Conservation (phyloP, 2,329 filamentous ascomycete genomes). For the Phyllosticta paracitricarpa region DNA sequence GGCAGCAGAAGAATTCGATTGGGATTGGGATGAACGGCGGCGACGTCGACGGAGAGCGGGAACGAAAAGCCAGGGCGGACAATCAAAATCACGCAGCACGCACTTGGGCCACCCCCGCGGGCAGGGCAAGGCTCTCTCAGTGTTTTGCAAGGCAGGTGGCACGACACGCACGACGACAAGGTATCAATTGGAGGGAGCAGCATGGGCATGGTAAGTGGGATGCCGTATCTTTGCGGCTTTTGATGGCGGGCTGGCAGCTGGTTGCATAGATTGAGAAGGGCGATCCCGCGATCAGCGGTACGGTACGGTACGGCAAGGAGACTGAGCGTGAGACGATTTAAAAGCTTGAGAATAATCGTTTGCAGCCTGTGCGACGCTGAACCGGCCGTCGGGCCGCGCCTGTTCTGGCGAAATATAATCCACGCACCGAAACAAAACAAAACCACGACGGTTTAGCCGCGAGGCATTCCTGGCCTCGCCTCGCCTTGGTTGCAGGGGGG, state of each 20-base stretch:
- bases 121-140: not conserved
- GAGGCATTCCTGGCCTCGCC: not conserved
- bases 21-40: no score
- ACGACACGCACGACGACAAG: not conserved
- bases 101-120: no score
- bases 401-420: not conserved
- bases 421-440: not conserved
- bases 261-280: not conserved
- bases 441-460: not conserved
- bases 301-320: not conserved
- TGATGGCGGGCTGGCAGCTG: not conserved
- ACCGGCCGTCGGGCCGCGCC: not conserved
- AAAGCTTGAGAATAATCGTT: not conserved
- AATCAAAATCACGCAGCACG: not conserved
- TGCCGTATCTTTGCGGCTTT: not conserved
- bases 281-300: not conserved
- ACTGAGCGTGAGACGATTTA: not conserved
- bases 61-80: not conserved
- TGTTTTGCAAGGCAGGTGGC: not conserved
- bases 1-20: not conserved
- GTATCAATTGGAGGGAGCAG: not conserved
- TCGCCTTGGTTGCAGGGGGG: not conserved
- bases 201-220: not conserved
- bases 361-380: not conserved
- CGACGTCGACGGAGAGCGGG: not conserved